These are phyloP conservation scores for Nigrospora sphaerica DNA, from an alignment of 2,329 filamentous ascomycete species.

Conservation along the genomic window DNA sequence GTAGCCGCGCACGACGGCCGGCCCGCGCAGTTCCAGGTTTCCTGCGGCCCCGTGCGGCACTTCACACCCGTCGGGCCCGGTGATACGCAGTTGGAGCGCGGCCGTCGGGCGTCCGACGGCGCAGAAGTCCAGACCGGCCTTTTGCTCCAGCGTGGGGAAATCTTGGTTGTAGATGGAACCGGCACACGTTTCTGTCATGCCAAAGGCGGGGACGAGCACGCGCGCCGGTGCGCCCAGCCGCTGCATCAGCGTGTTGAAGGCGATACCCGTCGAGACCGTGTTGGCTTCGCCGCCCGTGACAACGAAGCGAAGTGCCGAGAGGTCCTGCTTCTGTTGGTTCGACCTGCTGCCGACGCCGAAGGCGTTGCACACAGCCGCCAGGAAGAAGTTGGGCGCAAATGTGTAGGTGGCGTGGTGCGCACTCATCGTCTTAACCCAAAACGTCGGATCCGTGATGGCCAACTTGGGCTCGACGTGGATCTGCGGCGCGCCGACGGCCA, in stretches of 20 bases:
- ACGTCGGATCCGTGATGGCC: constrained; percentile 22
- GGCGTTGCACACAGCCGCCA: background rate
- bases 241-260: constrained; percentile 1
- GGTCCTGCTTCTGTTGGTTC: background rate
- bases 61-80: background rate
- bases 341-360: too few relatives aligned
- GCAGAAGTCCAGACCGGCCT: background rate
- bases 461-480: constrained; percentile 28
- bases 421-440: constrained; percentile 25
- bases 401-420: constrained; percentile 26
- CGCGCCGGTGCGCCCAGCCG: background rate
- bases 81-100: constrained; percentile 1
- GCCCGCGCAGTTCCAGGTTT: background rate
- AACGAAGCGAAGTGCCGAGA: background rate
- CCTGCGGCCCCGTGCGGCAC: background rate
- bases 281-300: constrained; percentile 5
- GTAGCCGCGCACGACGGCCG: background rate
- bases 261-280: background rate
- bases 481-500: constrained; percentile 26
- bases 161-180: constrained; percentile 4
- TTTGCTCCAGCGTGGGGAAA: background rate
- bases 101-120: background rate
- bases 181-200: constrained; percentile 6
- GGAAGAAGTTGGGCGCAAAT: constrained; percentile 21
- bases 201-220: constrained; percentile 4